Conservation (phyloP, 192 early-diverging fungal genomes). For the Coemansia aciculifera region DNA sequence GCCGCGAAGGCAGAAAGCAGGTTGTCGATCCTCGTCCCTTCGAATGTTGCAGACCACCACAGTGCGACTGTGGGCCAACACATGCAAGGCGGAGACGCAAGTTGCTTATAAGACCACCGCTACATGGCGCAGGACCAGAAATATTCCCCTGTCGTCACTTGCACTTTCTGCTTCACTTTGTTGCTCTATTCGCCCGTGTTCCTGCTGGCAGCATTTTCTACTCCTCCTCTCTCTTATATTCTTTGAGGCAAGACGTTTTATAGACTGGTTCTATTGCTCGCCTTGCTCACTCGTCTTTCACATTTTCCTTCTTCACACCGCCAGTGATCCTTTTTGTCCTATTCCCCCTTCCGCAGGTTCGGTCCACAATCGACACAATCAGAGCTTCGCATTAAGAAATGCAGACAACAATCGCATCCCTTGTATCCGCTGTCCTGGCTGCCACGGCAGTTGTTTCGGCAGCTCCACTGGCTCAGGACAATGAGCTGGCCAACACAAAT, state of each 20-base stretch:
- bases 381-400: constrained; percentile 8
- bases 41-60: constrained; percentile 2
- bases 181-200: not conserved
- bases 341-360: not conserved
- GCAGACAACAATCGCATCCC: constrained; percentile 20
- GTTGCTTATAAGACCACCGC: constrained; percentile 2
- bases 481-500: constrained; percentile 11
- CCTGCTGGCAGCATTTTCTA: not conserved
- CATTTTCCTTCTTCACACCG: not conserved
- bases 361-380: constrained; percentile 2
- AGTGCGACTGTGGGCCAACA: constrained; percentile 1
- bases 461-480: constrained; percentile 18
- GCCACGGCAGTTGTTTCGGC: constrained; percentile 14
- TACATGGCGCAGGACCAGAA: constrained; percentile 5
- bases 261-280: constrained; percentile 15
- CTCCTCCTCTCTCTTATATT: not conserved
- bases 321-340: not conserved
- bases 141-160: not conserved
- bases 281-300: not conserved
- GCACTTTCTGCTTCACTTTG: not conserved
- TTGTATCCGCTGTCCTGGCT: constrained; percentile 15
- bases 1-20: constrained; percentile 4
- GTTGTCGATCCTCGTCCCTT: constrained; percentile 4
- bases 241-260: constrained; percentile 1
- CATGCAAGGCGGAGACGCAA: not conserved